A percentile compares a stretch with the other conserved stretches of the same genome.
phyloP scores from a whole-genome alignment of 495 filamentous ascomycete species.

The Haplographium delicatum region DNA sequence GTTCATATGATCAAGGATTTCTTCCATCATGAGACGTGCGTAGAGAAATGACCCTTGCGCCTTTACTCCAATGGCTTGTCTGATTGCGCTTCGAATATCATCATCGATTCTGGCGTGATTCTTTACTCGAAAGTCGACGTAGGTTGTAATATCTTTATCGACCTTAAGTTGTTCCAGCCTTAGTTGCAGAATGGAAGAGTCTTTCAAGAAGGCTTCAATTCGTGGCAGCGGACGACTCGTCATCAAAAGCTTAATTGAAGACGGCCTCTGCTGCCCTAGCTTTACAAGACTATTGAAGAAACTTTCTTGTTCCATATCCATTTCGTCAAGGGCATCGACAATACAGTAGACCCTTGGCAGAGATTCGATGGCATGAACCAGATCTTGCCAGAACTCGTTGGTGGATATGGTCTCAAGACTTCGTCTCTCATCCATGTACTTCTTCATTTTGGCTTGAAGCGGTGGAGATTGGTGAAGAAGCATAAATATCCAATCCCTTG shows the following conservation, averaged over 20 bases:
- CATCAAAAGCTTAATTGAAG: constrained; percentile 7
- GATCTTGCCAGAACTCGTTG: constrained; percentile 12
- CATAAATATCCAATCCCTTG: constrained; percentile 42
- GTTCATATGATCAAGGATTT: constrained; percentile 26
- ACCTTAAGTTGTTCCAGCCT: neutral
- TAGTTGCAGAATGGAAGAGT: neutral
- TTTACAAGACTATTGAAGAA: constrained; percentile 5
- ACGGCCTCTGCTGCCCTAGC: neutral
- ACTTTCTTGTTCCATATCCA: constrained; percentile 19
- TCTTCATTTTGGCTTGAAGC: constrained; percentile 32
- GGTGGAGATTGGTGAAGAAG: constrained; percentile 34
- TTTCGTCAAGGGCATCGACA: constrained; percentile 45
- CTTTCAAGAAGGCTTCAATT: constrained; percentile 1
- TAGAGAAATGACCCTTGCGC: constrained; percentile 41
- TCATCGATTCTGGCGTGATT: neutral
- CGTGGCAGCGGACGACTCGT: constrained; percentile 11
- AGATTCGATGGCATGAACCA: constrained; percentile 25
- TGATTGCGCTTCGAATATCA: neutral
- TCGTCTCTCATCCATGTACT: constrained; percentile 20
- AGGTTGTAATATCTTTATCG: constrained; percentile 15
- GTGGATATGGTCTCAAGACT: constrained; percentile 15
- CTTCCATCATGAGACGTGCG: constrained; percentile 43
- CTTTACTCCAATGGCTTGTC: constrained; percentile 1
- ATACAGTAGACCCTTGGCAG: constrained; percentile 39
- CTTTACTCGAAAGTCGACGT: constrained; percentile 8